A percentile compares a stretch with the other conserved stretches of the same genome.
These are phyloP conservation scores for Cadophora sp. DNA, from an alignment of 2,329 filamentous ascomycete species.

Conservation along the genomic window DNA sequence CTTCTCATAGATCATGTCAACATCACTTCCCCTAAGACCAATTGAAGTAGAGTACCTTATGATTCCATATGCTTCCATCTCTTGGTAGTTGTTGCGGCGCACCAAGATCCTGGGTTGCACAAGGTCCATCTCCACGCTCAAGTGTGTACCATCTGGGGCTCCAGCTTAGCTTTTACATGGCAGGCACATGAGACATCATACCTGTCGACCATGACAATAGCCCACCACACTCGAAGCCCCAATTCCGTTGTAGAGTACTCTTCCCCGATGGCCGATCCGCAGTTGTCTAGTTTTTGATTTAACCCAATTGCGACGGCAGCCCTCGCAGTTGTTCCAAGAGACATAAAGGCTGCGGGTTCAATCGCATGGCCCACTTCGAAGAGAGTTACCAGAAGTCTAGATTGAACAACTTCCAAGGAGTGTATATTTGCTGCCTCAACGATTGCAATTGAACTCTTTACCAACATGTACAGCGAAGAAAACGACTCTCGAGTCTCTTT, in stretches of 20 bases:
- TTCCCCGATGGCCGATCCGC: not conserved
- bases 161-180: not conserved
- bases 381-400: conserved; percentile 31
- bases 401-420: conserved; percentile 30
- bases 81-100: conserved; percentile 27
- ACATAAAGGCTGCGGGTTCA: conserved; percentile 32
- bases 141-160: conserved; percentile 27
- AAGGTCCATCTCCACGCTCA: conserved; percentile 25
- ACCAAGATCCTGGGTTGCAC: conserved; percentile 29
- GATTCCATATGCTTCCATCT: conserved; percentile 28
- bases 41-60: conserved; percentile 16
- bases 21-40: not conserved
- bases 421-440: conserved; percentile 32
- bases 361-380: conserved; percentile 35
- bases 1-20: not conserved
- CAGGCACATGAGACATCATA: not conserved
- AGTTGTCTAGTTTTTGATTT: conserved; percentile 19
- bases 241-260: conserved; percentile 16
- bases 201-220: conserved; percentile 35
- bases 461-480: conserved; percentile 25
- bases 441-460: conserved; percentile 32
- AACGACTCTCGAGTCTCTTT: conserved; percentile 18
- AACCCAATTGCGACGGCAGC: conserved; percentile 33
- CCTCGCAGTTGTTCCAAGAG: conserved; percentile 30
- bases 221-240: conserved; percentile 34